Base-by-base conservation (phyloP, 2,329 filamentous ascomycete species). In the Aspergillus niger region DNA sequence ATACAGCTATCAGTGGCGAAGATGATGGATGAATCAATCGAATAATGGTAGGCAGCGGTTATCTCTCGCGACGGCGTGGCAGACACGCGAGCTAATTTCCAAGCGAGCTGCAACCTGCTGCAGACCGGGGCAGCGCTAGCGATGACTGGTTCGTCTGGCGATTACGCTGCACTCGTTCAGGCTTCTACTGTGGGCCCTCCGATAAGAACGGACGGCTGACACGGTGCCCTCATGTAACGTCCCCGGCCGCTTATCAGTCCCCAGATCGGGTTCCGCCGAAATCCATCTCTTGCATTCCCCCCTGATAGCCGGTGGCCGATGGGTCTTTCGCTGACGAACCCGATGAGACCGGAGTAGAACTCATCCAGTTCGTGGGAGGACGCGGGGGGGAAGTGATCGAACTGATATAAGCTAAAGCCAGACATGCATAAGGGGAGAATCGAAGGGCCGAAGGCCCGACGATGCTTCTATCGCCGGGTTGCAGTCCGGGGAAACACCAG, bases 1-100 rank as follows among this genome's bases (percentile, higher is more conserved):
- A 55, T 39, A 26, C 17, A 39, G 26, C 58, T 59, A 62, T 62
- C 59, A 50, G 55, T 48, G 43, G 26, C 61, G 48, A 55, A 22
- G n/a, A 8, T 28, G 41, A 39, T 65, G 58, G 41, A 59, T 63
- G 62, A 61, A 65, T 43, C 47, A 62, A 67, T 66, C 60, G 60
- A 66, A 64, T 66, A 62, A 67, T 67, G 44, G 38, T 22, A 38
- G 15, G 13, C 15, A 30, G 49, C 24, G 55, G 62, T 67, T 67
- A 67, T 67, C 64, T 63, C 38, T 59, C 4, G 53, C 24, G 39
- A 5, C 39, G 38, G 17, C 38, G 39, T 28, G 52, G 36, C 32
- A 55, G 53, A 55, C 43, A 55, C 39, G 10, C 53, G 43, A 55
- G 53, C 53, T 15, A 43, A 15, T 10, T 39, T 44, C 17, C 53